Evolutionary conservation across 495 filamentous ascomycete genomes (phyloP), one percentile per base, ranked within the genome.

Genomic region (Aspergillus leporis): DNA sequence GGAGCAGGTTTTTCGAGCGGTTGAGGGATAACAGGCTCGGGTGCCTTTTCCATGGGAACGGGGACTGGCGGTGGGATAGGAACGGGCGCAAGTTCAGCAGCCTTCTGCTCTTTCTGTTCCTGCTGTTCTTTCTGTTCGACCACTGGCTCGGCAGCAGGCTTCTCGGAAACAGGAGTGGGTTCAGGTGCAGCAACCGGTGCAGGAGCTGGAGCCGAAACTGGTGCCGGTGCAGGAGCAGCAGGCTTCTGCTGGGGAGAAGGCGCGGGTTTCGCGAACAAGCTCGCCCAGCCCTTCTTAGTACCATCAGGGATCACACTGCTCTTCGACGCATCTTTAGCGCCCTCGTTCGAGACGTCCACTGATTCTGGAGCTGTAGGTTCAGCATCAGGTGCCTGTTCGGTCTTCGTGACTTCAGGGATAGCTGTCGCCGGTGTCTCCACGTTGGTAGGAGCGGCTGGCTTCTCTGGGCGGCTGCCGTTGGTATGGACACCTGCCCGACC

Each of bases 101-200:
- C 49, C 22, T 58, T 52, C 48, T 58, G 43, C 19, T 47, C 43
- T 23, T 47, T 47, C 43, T 47, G 43, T n/a, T 47, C 43, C 43
- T 47, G 19, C 10, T 23, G 43, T 23, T 47, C 43, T 10, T 47
- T 47, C 19, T 47, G 56, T 46, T 62, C 60, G 18, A 51, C 30
- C 25, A 62, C 63, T 22, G 38, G 58, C 18, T 38, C 58, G 28
- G 65, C 61, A 30, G 55, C 43, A 36, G 43, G 58, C 40, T 74
- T 46, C 51, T 63, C 75, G 6, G 66, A 61, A 9, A 61, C 61
- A 54, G 87, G 78, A 1, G 85, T 76, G n/a, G 88, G 85, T 18
- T 79, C 72, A 31, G 92, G 90, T 14, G 96, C 91, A 25, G 84
- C 80, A 38, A 93, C 90, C 2, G 95, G 68, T 0, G 60, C 70